A percentile compares a stretch with the other conserved stretches of the same genome.
phyloP scores from a whole-genome alignment of 129 eudicot species.

The Lactuca saligna region DNA sequence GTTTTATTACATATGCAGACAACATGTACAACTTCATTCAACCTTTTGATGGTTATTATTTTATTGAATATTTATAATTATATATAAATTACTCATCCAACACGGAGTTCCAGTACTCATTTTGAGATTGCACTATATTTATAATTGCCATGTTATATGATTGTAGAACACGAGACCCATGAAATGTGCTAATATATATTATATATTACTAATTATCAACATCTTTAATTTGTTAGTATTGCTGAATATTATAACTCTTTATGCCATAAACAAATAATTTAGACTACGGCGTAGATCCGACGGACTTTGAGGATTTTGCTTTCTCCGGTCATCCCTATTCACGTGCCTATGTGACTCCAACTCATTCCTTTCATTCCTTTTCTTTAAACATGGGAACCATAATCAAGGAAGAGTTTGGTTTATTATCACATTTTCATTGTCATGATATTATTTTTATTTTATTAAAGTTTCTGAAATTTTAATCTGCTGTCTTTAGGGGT shows the following conservation, averaged over 20 bases:
- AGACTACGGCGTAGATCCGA: slow-evolving; percentile 40
- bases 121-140: slow-evolving; percentile 26
- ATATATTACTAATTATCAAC: neutral
- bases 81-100: slow-evolving; percentile 30
- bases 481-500: too few relatives aligned
- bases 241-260: neutral
- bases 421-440: neutral
- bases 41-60: slow-evolving; percentile 1
- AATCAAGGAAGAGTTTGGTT: slow-evolving; percentile 25
- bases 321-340: slow-evolving; percentile 29
- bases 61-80: neutral
- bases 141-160: slow-evolving; percentile 28
- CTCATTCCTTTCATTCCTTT: slow-evolving; percentile 11
- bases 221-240: neutral
- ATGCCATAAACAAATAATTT: neutral
- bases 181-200: slow-evolving; percentile 8
- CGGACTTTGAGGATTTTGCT: slow-evolving; percentile 44
- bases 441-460: slow-evolving; percentile 17
- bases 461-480: neutral
- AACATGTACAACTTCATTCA: slow-evolving; percentile 3
- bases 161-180: slow-evolving; percentile 39
- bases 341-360: slow-evolving; percentile 32
- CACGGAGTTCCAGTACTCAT: slow-evolving; percentile 36
- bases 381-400: slow-evolving; percentile 34
- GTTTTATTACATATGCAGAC: neutral